Evolutionary conservation across 768 basidiomycete genomes (phyloP).

Genomic region (Boletus huronensis): DNA sequence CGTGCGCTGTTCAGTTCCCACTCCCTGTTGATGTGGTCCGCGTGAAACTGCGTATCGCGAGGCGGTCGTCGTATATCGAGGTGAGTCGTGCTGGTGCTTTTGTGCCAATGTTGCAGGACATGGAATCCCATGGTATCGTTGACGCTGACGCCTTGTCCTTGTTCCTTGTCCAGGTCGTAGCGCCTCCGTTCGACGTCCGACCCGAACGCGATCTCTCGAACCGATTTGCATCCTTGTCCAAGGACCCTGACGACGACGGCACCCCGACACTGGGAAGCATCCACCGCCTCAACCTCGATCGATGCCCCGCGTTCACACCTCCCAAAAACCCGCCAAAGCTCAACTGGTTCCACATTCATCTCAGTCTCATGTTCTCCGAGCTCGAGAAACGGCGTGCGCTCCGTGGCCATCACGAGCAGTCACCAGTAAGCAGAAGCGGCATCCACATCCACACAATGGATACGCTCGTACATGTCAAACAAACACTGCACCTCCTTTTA

Average conservation of each 20-base stretch:
- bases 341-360: slow-evolving; percentile 31
- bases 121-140: neutral
- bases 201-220: slow-evolving; percentile 19
- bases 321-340: slow-evolving; percentile 1
- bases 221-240: slow-evolving; percentile 27
- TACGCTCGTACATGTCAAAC: slow-evolving; percentile 30
- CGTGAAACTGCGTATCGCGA: slow-evolving; percentile 43
- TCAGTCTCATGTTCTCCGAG: slow-evolving; percentile 25
- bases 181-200: slow-evolving; percentile 17
- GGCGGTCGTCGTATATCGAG: slow-evolving; percentile 50
- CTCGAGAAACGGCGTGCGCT: neutral
- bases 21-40: slow-evolving; percentile 40
- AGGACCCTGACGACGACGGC: neutral
- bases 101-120: neutral
- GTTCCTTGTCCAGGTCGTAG: slow-evolving; percentile 16
- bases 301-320: slow-evolving; percentile 32
- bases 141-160: neutral
- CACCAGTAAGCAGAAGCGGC: no score
- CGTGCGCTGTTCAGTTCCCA: slow-evolving; percentile 36
- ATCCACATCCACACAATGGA: neutral
- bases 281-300: slow-evolving; percentile 38
- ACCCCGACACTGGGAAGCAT: slow-evolving; percentile 33
- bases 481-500: slow-evolving; percentile 29
- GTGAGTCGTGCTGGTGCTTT: slow-evolving; percentile 7
- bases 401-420: no score